Percentiles rank a stretch among this genome's conserved stretches.
These are phyloP conservation scores for Begonia loranthoides DNA, from an alignment of 306 rosid genomes.

Conservation along the genomic window DNA sequence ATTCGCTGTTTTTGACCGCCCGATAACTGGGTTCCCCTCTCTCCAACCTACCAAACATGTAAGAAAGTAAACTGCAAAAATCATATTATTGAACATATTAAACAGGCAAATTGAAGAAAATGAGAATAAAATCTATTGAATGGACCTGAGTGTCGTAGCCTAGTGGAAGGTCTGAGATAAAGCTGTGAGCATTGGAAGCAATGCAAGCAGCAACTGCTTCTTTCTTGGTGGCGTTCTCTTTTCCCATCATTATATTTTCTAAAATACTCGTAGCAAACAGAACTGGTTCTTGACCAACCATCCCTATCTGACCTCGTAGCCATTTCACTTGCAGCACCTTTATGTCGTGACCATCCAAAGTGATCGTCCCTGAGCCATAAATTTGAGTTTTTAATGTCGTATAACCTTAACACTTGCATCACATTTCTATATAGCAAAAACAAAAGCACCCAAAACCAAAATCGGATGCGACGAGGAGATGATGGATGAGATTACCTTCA, in stretches of 20 bases:
- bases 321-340: conserved; percentile 67
- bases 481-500: conserved; percentile 26
- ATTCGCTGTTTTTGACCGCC: conserved; percentile 96
- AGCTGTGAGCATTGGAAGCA: conserved; percentile 69
- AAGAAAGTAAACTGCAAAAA: no score
- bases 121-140: neutral
- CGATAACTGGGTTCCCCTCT: conserved; percentile 66
- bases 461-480: neutral
- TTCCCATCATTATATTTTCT: conserved; percentile 90
- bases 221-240: conserved; percentile 53
- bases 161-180: conserved; percentile 61
- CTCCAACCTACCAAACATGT: conserved; percentile 89
- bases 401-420: no score
- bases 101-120: conserved; percentile 3
- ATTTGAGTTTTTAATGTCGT: no score
- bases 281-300: conserved; percentile 84
- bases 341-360: conserved; percentile 71
- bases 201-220: conserved; percentile 77
- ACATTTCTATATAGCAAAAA: no score
- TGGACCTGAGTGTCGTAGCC: conserved; percentile 78
- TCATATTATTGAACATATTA: no score
- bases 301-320: conserved; percentile 81
- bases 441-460: conserved; percentile 12
- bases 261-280: conserved; percentile 70
- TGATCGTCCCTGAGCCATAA: conserved; percentile 34